Base-by-base conservation (phyloP, 2,329 filamentous ascomycete species). In the Cladosporium sp. region DNA sequence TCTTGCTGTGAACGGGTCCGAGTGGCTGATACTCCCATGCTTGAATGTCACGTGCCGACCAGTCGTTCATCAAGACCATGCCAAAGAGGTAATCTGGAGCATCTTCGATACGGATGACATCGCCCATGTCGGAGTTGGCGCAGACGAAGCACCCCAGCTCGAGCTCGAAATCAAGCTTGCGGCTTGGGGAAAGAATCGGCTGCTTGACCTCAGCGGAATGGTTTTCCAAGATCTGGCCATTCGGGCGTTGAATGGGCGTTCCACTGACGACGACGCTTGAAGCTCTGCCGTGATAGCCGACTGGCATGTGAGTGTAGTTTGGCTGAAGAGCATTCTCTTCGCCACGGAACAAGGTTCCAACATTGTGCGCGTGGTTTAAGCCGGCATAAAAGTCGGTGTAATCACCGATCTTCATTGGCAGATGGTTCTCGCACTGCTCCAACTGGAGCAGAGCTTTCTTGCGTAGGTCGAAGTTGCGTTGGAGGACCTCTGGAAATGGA, bases 351-450 rank as follows among this genome's bases (percentile, higher is more conserved):
- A 91, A 76, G 9, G 78, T 75, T 3, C 86, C 87, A n/a, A 85
- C 78, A 51, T 84, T 85, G 70, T 82, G 84, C 17, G 88, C 88
- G 69, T 93, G 88, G 64, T 91, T 85, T 56, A 85, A 73, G 13
- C 88, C 88, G 8, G 85, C 88, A 64, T 88, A 93, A 72, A 93
- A 93, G 68, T 93, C 88, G 1, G 88, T 89, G n/a, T 22, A 32
- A 66, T 92, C 88, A 19, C 86, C 85, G 59, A 92, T 88, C 47
- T 77, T 75, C 80, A 93, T 83, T 2, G 88, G 88, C 5, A 92
- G 63, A 62, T 90, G 85, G 63, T 79, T 83, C 54, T 74, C 79
- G 43, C 84, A 80, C 15, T 80, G 72, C 4, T 74, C 71, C 41
- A 83, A 76, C 0, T 77, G 79, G 3, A 89, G 54, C 12, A 91